These are phyloP conservation scores for Pseudognaphalium luteoalbum DNA, from an alignment of 129 eudicot genomes.

Conservation along the genomic window DNA sequence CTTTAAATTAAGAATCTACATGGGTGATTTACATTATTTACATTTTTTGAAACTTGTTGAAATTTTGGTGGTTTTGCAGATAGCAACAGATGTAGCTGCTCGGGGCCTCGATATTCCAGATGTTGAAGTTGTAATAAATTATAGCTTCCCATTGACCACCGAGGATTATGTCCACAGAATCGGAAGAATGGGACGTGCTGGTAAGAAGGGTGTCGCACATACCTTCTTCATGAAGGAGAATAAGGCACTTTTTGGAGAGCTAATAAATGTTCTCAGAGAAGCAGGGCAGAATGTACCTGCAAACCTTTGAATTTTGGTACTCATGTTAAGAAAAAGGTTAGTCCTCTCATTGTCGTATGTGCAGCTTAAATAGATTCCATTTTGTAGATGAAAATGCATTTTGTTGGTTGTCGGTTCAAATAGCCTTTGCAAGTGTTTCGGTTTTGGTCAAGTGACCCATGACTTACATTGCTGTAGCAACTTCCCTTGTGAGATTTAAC, in stretches of 20 bases:
- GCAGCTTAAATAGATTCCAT: too few species aligned
- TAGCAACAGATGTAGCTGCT: constrained; percentile 99
- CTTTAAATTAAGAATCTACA: neutral
- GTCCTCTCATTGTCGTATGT: neutral
- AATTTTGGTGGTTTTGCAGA: constrained; percentile 43
- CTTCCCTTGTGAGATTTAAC: neutral
- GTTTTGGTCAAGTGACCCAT: neutral
- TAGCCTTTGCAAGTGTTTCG: neutral
- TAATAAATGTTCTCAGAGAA: constrained; percentile 93
- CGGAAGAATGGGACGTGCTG: constrained; percentile 96
- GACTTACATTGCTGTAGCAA: neutral
- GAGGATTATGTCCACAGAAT: constrained; percentile 98
- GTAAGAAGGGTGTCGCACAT: constrained; percentile 97
- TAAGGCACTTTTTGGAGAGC: constrained; percentile 96
- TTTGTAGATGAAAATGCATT: neutral
- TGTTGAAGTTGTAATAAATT: constrained; percentile 92
- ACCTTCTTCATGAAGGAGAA: constrained; percentile 87
- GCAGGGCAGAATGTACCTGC: constrained; percentile 88
- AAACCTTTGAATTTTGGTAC: constrained; percentile 86
- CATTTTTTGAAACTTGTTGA: neutral
- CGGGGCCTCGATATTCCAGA: constrained; percentile 96
- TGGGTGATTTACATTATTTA: neutral
- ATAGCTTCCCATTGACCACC: constrained; percentile 92
- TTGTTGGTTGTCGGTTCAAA: neutral
- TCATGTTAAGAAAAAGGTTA: constrained; percentile 93